These are phyloP conservation scores for Suillus americanus DNA, from an alignment of 768 basidiomycete species.

Conservation along the genomic window DNA sequence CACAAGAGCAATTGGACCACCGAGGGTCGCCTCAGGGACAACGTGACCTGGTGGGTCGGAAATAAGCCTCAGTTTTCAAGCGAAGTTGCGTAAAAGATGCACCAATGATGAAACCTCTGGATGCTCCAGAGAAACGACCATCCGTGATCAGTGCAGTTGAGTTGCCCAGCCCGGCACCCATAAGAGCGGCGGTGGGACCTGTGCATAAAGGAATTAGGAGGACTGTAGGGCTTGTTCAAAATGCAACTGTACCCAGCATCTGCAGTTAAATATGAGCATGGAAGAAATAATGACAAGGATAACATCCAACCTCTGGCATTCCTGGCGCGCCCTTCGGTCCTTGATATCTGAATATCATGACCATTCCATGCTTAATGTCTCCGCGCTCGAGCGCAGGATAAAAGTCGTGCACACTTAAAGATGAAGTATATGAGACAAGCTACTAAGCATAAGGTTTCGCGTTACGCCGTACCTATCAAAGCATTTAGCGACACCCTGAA, in stretches of 20 bases:
- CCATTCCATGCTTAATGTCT: constrained; percentile 72
- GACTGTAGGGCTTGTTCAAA: not conserved
- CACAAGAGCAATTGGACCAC: constrained; percentile 87
- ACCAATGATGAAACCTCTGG: constrained; percentile 63
- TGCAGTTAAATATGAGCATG: constrained; percentile 17
- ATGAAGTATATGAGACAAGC: not conserved
- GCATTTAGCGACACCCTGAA: constrained; percentile 71
- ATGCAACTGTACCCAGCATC: constrained; percentile 42
- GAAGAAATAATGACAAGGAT: not conserved
- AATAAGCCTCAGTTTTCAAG: constrained; percentile 39
- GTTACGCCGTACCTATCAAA: constrained; percentile 58
- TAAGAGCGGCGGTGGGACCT: constrained; percentile 81
- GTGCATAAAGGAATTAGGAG: constrained; percentile 12
- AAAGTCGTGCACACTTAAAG: constrained; percentile 59
- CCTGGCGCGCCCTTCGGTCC: constrained; percentile 92
- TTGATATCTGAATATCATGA: constrained; percentile 84
- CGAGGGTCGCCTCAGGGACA: constrained; percentile 66
- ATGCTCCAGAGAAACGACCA: constrained; percentile 87
- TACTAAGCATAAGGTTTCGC: not conserved
- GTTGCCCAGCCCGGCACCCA: constrained; percentile 79
- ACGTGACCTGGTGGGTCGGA: constrained; percentile 51
- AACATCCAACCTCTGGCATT: constrained; percentile 69
- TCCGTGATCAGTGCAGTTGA: constrained; percentile 85
- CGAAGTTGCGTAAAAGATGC: constrained; percentile 6
- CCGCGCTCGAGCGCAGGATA: constrained; percentile 72